A percentile compares a stretch with the other conserved stretches of the same genome.
Evolutionary conservation across 108 stramenopile species (phyloP).

Genomic region (Stephanodiscus minutulus): DNA sequence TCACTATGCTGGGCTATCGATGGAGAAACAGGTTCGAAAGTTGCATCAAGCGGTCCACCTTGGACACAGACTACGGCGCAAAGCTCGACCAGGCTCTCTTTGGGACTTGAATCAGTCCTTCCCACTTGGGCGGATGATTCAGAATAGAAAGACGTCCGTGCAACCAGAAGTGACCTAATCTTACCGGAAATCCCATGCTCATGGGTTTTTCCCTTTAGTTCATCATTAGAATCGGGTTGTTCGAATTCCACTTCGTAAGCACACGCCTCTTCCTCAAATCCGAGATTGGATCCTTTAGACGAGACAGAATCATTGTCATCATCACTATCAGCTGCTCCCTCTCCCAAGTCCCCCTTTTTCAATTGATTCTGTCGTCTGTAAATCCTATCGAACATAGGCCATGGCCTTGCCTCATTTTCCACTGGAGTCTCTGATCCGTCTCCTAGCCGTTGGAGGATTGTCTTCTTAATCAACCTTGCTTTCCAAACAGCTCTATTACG

Average conservation of each 20-base stretch:
- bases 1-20: neutral
- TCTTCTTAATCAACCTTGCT: constrained; percentile 26
- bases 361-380: constrained; percentile 48
- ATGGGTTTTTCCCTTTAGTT: neutral
- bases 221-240: neutral
- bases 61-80: neutral
- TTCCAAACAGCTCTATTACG: constrained; percentile 51
- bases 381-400: constrained; percentile 36
- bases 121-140: constrained; percentile 5
- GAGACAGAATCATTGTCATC: constrained; percentile 24
- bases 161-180: neutral
- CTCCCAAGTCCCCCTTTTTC: constrained; percentile 19
- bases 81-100: neutral
- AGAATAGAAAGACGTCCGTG: neutral
- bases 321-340: constrained; percentile 21
- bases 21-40: neutral
- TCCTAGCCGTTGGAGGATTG: constrained; percentile 24
- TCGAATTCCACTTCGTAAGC: constrained; percentile 7
- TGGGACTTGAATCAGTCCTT: neutral
- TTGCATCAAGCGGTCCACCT: neutral
- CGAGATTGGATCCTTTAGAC: constrained; percentile 7
- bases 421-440: constrained; percentile 41
- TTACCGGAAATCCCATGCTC: neutral
- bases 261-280: neutral
- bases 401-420: constrained; percentile 19